A percentile compares a stretch with the other conserved stretches of the same genome.
Conservation (phyloP, 73 alveolate genomes). For the Blepharisma japonicum region DNA sequence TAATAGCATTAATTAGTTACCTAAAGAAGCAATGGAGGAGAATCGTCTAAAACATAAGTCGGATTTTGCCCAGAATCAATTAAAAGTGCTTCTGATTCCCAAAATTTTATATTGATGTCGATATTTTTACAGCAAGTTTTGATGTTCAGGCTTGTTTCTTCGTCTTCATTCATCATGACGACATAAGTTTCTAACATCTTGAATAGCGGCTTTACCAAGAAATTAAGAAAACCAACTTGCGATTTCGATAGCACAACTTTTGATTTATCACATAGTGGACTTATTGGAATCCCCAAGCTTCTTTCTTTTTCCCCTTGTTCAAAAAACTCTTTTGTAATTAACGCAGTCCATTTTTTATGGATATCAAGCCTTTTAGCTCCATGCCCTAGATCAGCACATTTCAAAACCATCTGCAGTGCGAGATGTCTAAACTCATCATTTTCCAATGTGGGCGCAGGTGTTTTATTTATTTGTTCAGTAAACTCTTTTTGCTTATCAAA, state of each 20-base stretch:
- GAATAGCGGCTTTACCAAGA: constrained; percentile 39
- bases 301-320: constrained; percentile 48
- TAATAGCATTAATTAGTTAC: no score
- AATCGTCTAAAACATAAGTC: no score
- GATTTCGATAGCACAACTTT: constrained; percentile 32
- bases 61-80: no score
- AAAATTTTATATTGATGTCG: no score
- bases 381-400: constrained; percentile 45
- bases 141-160: no score
- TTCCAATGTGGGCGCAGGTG: background rate
- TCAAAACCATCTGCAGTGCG: constrained; percentile 6
- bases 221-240: constrained; percentile 34
- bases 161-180: no score
- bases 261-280: constrained; percentile 46
- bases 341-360: constrained; percentile 47
- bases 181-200: background rate
- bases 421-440: constrained; percentile 10
- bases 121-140: no score
- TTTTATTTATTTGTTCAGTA: background rate
- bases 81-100: no score
- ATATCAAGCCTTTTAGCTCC: constrained; percentile 40
- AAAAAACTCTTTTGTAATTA: constrained; percentile 44
- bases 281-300: constrained; percentile 33
- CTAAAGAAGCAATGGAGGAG: no score
- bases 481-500: constrained; percentile 38